These are phyloP conservation scores for Fusarium robinianum DNA, from an alignment of 2,329 filamentous ascomycete species.

Conservation along the genomic window DNA sequence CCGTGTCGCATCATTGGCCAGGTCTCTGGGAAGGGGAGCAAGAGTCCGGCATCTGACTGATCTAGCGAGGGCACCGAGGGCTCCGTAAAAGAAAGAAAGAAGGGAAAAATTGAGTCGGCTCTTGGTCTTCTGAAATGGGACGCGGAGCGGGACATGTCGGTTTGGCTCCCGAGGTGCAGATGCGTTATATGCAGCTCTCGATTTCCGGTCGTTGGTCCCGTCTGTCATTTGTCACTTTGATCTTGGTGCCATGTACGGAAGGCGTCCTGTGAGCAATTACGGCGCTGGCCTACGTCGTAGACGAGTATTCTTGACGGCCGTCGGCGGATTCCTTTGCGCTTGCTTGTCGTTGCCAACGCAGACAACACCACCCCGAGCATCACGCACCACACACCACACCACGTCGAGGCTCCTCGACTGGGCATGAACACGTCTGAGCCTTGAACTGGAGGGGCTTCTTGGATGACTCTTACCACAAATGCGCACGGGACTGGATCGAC, in stretches of 20 bases:
- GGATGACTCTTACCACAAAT: slow-evolving; percentile 30
- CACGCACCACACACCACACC: slow-evolving; percentile 16
- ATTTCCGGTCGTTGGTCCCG: slow-evolving; percentile 18
- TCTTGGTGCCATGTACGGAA: too few relatives aligned
- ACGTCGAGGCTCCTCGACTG: slow-evolving; percentile 21
- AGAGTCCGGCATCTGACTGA: too few relatives aligned
- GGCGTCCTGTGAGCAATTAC: too few relatives aligned
- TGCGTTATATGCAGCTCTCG: slow-evolving; percentile 13
- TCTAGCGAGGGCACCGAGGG: neutral
- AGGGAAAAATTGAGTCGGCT: slow-evolving; percentile 3
- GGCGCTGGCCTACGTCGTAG: too few relatives aligned
- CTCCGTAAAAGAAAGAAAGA: neutral
- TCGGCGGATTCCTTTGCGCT: slow-evolving; percentile 13
- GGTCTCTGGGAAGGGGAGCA: too few relatives aligned
- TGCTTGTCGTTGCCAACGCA: slow-evolving; percentile 27
- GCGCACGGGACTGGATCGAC: slow-evolving; percentile 13
- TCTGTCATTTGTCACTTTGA: too few relatives aligned
- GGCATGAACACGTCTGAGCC: slow-evolving; percentile 34
- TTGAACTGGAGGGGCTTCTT: slow-evolving; percentile 32
- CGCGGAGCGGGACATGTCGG: slow-evolving; percentile 28
- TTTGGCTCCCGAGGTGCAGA: slow-evolving; percentile 34
- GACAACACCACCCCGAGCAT: slow-evolving; percentile 30
- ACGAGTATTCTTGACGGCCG: slow-evolving; percentile 19
- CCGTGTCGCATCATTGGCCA: too few relatives aligned
- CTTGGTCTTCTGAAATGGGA: slow-evolving; percentile 24